Percentiles rank a stretch among this genome's conserved stretches.
phyloP scores from a whole-genome alignment of 768 basidiomycete genomes.

The Galerina sulciceps region DNA sequence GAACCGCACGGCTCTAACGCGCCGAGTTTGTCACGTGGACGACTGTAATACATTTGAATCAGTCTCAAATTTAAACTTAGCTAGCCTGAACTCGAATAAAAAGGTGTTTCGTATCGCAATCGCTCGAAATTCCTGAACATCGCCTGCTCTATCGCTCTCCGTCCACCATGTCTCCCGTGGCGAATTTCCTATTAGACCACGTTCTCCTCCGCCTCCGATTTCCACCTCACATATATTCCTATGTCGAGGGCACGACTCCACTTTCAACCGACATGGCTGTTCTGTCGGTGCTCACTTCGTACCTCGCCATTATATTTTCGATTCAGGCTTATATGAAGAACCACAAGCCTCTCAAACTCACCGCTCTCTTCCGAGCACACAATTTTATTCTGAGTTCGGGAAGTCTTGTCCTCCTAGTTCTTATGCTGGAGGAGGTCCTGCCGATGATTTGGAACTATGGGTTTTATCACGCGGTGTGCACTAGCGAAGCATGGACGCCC shows the following conservation, averaged over 20 bases:
- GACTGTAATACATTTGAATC: no score
- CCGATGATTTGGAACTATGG: slow-evolving; percentile 79
- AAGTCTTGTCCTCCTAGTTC: slow-evolving; percentile 79
- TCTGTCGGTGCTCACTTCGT: slow-evolving; percentile 67
- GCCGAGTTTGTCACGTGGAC: no score
- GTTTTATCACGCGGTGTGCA: slow-evolving; percentile 79
- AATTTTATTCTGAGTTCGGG: slow-evolving; percentile 88
- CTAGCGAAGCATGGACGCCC: slow-evolving; percentile 79
- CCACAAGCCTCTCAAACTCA: slow-evolving; percentile 74
- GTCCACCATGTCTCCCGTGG: slow-evolving; percentile 68
- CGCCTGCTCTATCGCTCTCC: slow-evolving; percentile 20
- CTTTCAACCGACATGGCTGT: slow-evolving; percentile 84
- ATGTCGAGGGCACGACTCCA: slow-evolving; percentile 78
- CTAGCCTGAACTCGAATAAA: no score
- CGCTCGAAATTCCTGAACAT: no score
- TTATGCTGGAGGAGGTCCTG: slow-evolving; percentile 91
- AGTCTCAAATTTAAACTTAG: no score
- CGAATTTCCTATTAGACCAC: slow-evolving; percentile 67
- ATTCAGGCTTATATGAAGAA: slow-evolving; percentile 85
- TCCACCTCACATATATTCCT: slow-evolving; percentile 62
- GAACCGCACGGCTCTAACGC: no score
- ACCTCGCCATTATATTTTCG: slow-evolving; percentile 89
- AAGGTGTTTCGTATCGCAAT: no score
- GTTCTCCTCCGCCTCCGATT: slow-evolving; percentile 61
- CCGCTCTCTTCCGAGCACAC: slow-evolving; percentile 84